Percentiles rank a stretch among this genome's conserved stretches.
phyloP scores from a whole-genome alignment of 1,284 basidiomycete genomes.

The Irpex sp. region DNA sequence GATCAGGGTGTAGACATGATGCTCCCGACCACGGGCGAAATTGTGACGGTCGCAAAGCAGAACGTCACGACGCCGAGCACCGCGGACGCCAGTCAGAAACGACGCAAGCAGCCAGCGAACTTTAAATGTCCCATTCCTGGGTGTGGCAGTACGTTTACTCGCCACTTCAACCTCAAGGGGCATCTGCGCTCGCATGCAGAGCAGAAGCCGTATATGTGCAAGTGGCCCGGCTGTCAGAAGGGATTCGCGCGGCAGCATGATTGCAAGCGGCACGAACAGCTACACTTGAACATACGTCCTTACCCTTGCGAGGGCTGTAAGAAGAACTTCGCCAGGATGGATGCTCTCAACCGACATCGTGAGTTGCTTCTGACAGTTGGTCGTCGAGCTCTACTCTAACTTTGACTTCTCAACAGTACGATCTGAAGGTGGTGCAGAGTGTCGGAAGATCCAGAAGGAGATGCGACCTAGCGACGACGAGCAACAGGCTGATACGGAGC shows the following conservation, averaged over 20 bases:
- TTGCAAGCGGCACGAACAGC: conserved; percentile 79
- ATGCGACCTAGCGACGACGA: conserved; percentile 18
- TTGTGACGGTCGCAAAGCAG: conserved; percentile 36
- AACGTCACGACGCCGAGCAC: conserved; percentile 75
- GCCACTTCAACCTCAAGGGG: conserved; percentile 79
- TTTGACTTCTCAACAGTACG: conserved; percentile 34
- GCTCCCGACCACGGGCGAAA: conserved; percentile 16
- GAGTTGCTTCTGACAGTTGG: conserved; percentile 29
- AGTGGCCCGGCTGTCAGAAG: conserved; percentile 83
- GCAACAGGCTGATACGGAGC: background rate
- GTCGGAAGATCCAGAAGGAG: conserved; percentile 37
- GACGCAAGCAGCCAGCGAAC: conserved; percentile 71
- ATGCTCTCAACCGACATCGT: conserved; percentile 77
- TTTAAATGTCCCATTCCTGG: conserved; percentile 74
- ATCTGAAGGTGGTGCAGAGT: conserved; percentile 56
- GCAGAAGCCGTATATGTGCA: conserved; percentile 81
- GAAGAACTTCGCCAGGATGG: conserved; percentile 77
- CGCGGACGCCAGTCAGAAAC: conserved; percentile 65
- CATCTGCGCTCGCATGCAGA: conserved; percentile 83
- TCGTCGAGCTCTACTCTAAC: conserved; percentile 5
- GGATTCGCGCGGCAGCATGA: conserved; percentile 84
- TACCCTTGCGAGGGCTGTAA: conserved; percentile 76
- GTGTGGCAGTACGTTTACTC: conserved; percentile 80
- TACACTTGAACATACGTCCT: conserved; percentile 74
- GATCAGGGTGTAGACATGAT: conserved; percentile 11